Evolutionary conservation across 768 basidiomycete species (phyloP).

Genomic region (Asterophora lycoperdoides): DNA sequence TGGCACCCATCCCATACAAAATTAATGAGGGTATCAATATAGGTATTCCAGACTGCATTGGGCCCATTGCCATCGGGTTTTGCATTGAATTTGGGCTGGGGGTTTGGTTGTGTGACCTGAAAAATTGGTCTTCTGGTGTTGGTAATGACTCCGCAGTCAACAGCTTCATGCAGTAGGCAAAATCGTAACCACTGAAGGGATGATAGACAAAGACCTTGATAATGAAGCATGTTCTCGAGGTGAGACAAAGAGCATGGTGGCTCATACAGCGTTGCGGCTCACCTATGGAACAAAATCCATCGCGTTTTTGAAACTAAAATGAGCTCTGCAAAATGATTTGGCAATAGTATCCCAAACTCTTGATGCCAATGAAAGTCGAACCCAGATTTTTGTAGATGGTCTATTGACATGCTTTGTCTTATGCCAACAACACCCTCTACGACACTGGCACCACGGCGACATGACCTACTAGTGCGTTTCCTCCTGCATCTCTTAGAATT

Average conservation of each 20-base stretch:
- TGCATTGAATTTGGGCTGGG: slow-evolving; percentile 41
- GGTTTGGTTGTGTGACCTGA: slow-evolving; percentile 60
- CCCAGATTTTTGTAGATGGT: slow-evolving; percentile 90
- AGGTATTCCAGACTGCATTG: slow-evolving; percentile 41
- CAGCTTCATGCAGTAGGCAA: slow-evolving; percentile 96
- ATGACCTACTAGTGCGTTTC: too few relatives aligned
- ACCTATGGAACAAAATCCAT: slow-evolving; percentile 90
- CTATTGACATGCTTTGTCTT: too few relatives aligned
- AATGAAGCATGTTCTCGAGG: neutral
- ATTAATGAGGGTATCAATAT: slow-evolving; percentile 44
- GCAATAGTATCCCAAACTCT: slow-evolving; percentile 85
- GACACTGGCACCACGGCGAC: too few relatives aligned
- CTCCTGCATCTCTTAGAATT: too few relatives aligned
- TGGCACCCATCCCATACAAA: slow-evolving; percentile 54
- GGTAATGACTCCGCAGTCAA: slow-evolving; percentile 85
- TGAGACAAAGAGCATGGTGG: neutral
- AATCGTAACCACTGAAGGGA: slow-evolving; percentile 85
- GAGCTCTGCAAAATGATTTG: slow-evolving; percentile 94
- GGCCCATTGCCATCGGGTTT: slow-evolving; percentile 47
- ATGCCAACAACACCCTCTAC: too few relatives aligned
- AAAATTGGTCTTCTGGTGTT: slow-evolving; percentile 85
- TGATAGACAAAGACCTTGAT: neutral
- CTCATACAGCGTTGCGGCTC: neutral
- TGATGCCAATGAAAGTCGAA: slow-evolving; percentile 94
- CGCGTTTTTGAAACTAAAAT: slow-evolving; percentile 81